Evolutionary conservation across 1,139 yeast species (phyloP).

Genomic region (Kodamaea sp.): DNA sequence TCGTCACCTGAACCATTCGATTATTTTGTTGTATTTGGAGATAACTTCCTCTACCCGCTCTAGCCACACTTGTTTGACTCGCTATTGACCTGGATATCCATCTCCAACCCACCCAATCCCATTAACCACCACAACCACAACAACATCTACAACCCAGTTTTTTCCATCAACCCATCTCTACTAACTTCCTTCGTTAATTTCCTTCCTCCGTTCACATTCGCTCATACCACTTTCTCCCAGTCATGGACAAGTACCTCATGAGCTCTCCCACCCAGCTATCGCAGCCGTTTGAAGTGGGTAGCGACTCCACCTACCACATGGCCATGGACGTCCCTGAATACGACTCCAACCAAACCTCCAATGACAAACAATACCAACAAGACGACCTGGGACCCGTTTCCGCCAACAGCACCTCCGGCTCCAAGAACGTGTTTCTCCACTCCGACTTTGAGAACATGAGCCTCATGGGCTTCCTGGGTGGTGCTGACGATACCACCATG

Average conservation of each 20-base stretch:
- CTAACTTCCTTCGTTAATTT: background rate
- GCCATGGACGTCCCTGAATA: conserved; percentile 13
- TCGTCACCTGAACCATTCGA: no score
- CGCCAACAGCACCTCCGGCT: conserved; percentile 14
- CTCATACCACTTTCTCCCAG: no score
- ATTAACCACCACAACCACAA: no score
- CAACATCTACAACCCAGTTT: no score
- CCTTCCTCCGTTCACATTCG: background rate
- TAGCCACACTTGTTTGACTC: no score
- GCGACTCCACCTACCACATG: conserved; percentile 14
- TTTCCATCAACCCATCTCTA: background rate
- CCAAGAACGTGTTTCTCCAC: conserved; percentile 3
- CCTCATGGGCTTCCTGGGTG: conserved; percentile 4
- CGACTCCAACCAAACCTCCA: conserved; percentile 5
- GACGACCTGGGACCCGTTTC: conserved; percentile 28
- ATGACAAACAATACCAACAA: conserved; percentile 3
- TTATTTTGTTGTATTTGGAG: no score
- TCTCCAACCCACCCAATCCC: no score
- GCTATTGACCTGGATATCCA: no score
- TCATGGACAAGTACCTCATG: conserved; percentile 47
- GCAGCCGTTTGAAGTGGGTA: conserved; percentile 32
- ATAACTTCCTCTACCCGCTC: no score
- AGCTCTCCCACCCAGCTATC: conserved; percentile 46
- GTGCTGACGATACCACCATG: conserved; percentile 8
- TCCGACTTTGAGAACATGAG: conserved; percentile 6